A percentile compares a stretch with the other conserved stretches of the same genome.
These are phyloP conservation scores for Talaromyces ruber DNA, from an alignment of 495 filamentous ascomycete genomes.

Conservation along the genomic window DNA sequence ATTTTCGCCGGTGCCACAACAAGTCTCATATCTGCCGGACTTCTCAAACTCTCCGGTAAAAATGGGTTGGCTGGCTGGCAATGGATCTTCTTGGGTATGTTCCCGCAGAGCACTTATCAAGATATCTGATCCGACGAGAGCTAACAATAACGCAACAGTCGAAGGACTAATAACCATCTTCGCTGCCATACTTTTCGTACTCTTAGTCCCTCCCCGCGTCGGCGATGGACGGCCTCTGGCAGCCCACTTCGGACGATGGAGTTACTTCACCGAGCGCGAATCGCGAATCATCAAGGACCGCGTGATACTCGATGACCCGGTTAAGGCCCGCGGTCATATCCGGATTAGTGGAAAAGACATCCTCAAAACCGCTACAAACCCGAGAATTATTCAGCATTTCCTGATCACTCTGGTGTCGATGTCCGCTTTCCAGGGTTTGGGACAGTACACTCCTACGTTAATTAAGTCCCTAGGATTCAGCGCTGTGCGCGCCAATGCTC, in stretches of 20 bases:
- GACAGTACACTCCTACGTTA: slow-evolving; percentile 28
- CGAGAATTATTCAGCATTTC: slow-evolving; percentile 34
- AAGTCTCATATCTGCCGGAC: slow-evolving; percentile 41
- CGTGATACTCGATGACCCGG: slow-evolving; percentile 35
- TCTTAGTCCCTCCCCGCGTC: slow-evolving; percentile 34
- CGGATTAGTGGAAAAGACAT: slow-evolving; percentile 34
- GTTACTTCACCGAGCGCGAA: slow-evolving; percentile 35
- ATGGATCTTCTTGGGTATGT: slow-evolving; percentile 52
- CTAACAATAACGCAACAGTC: slow-evolving; percentile 21
- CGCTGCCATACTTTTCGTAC: slow-evolving; percentile 40
- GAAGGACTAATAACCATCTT: slow-evolving; percentile 47
- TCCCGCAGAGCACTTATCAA: too few species aligned
- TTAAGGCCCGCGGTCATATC: slow-evolving; percentile 28
- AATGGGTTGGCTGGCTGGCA: slow-evolving; percentile 47
- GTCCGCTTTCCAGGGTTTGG: slow-evolving; percentile 36
- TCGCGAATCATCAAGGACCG: slow-evolving; percentile 32
- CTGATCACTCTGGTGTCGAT: slow-evolving; percentile 38
- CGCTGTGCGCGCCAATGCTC: slow-evolving; percentile 37
- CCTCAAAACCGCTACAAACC: slow-evolving; percentile 27
- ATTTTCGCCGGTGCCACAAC: slow-evolving; percentile 44
- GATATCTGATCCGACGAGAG: not conserved
- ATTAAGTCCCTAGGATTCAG: slow-evolving; percentile 37
- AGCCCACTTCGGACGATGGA: slow-evolving; percentile 25
- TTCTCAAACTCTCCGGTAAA: slow-evolving; percentile 42
- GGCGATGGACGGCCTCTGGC: slow-evolving; percentile 35